These are phyloP conservation scores for Galeopsis tetrahit DNA, from an alignment of 257 asterid species.

Conservation along the genomic window DNA sequence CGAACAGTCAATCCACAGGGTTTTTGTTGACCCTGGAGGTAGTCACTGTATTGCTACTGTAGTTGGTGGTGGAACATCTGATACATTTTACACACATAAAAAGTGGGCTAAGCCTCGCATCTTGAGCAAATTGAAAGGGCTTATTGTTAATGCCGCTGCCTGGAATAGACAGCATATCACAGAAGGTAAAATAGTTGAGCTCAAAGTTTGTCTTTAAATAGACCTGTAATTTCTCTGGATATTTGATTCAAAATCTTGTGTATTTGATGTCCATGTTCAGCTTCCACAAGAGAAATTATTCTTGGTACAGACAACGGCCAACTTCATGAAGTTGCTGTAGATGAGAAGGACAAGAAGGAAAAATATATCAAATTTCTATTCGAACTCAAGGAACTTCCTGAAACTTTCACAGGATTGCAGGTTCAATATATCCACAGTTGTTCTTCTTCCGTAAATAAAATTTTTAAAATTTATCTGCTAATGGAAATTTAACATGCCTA, in stretches of 20 bases:
- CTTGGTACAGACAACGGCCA: conserved; percentile 93
- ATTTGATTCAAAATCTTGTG: conserved; percentile 29
- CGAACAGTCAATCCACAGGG: conserved; percentile 89
- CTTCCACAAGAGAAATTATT: conserved; percentile 89
- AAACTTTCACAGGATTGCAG: conserved; percentile 94
- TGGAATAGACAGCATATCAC: conserved; percentile 94
- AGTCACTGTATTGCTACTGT: conserved; percentile 93
- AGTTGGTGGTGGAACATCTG: conserved; percentile 89
- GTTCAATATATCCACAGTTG: conserved; percentile 39
- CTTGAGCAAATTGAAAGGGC: conserved; percentile 77
- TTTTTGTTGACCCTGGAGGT: conserved; percentile 96
- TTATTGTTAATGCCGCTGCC: conserved; percentile 79
- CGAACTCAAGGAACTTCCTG: conserved; percentile 88
- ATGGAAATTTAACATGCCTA: neutral
- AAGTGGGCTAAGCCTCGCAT: conserved; percentile 95
- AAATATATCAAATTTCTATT: conserved; percentile 80
- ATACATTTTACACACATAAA: conserved; percentile 88
- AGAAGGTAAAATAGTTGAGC: conserved; percentile 62
- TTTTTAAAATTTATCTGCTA: neutral
- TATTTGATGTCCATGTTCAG: conserved; percentile 53
- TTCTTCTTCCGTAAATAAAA: conserved; percentile 14
- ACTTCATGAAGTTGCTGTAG: conserved; percentile 85
- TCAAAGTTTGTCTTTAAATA: conserved; percentile 22
- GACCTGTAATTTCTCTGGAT: conserved; percentile 9
- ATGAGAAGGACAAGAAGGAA: conserved; percentile 98